These are phyloP conservation scores for Cryptosporidium xiaoi DNA, from an alignment of 169 alveolate species.

Conservation along the genomic window DNA sequence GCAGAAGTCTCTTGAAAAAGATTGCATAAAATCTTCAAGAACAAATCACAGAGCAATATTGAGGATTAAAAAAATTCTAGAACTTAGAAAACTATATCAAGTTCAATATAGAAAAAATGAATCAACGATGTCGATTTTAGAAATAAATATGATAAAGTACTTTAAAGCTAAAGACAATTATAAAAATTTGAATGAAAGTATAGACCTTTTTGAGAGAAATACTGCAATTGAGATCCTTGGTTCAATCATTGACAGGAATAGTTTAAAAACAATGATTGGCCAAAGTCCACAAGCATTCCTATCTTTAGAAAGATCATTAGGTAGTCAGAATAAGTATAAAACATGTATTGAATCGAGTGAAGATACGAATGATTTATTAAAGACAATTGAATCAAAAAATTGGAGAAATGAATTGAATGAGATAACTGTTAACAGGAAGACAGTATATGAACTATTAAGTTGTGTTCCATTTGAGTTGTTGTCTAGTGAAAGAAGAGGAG, in stretches of 20 bases:
- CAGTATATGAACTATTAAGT: conserved; percentile 62
- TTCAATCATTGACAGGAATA: conserved; percentile 39
- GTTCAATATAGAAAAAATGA: conserved; percentile 16
- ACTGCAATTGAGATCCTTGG: conserved; percentile 65
- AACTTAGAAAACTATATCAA: conserved; percentile 59
- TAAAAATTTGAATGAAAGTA: conserved; percentile 36
- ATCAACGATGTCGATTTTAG: conserved; percentile 31
- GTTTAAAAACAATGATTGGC: conserved; percentile 66
- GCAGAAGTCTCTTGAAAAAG: conserved; percentile 56
- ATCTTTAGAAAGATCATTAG: conserved; percentile 29
- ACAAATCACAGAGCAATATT: conserved; percentile 50
- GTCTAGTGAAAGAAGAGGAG: neutral
- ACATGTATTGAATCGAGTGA: neutral
- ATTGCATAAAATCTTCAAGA: conserved; percentile 45
- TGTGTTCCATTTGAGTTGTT: conserved; percentile 58
- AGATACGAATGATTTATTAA: neutral
- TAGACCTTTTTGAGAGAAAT: conserved; percentile 31
- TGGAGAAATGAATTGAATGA: conserved; percentile 66
- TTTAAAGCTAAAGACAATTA: conserved; percentile 30
- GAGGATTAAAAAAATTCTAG: conserved; percentile 57
- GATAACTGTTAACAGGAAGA: conserved; percentile 45
- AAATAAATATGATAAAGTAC: conserved; percentile 40
- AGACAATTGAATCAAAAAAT: conserved; percentile 22
- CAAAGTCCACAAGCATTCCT: conserved; percentile 67
- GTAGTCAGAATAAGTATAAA: neutral